Evolutionary conservation across 1,139 yeast genomes (phyloP).

Genomic region (Kurtzmaniella quercitrusa): DNA sequence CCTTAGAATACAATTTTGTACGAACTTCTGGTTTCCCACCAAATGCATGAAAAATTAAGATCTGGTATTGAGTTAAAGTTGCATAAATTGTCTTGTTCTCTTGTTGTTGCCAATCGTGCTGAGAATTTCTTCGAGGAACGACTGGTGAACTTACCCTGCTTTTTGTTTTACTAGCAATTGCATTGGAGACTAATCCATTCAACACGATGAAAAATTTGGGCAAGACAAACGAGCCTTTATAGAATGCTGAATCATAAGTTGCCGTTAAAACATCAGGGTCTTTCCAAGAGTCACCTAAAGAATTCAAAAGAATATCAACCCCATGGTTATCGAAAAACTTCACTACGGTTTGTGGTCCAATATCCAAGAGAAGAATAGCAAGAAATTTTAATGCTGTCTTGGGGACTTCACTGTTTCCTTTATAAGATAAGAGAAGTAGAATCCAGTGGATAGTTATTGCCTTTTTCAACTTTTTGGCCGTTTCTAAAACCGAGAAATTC

Average conservation of each 20-base stretch:
- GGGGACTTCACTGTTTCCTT: slow-evolving; percentile 18
- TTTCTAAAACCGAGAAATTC: slow-evolving; percentile 26
- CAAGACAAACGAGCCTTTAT: slow-evolving; percentile 10
- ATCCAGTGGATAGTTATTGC: slow-evolving; percentile 66
- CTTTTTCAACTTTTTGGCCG: slow-evolving; percentile 46
- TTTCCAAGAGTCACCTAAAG: slow-evolving; percentile 44
- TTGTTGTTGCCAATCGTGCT: not conserved
- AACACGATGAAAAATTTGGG: not conserved
- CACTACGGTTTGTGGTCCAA: slow-evolving; percentile 45
- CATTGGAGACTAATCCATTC: slow-evolving; percentile 2
- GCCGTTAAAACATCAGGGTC: slow-evolving; percentile 31
- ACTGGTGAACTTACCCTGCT: slow-evolving; percentile 1
- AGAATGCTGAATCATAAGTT: slow-evolving; percentile 40
- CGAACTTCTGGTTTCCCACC: not conserved
- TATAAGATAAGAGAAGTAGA: slow-evolving; percentile 46
- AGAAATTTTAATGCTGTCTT: slow-evolving; percentile 46
- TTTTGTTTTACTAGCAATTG: not conserved
- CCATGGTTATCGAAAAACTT: slow-evolving; percentile 55
- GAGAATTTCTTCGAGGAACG: not conserved
- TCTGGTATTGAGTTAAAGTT: not conserved
- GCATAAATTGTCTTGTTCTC: not conserved
- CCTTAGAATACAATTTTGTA: not conserved
- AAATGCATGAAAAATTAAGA: not conserved
- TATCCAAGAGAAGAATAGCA: slow-evolving; percentile 41
- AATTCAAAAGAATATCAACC: slow-evolving; percentile 45